Percentiles rank a stretch among this genome's conserved stretches.
Conservation (phyloP, 2,329 filamentous ascomycete genomes). For the Fusarium sulawesiense region DNA sequence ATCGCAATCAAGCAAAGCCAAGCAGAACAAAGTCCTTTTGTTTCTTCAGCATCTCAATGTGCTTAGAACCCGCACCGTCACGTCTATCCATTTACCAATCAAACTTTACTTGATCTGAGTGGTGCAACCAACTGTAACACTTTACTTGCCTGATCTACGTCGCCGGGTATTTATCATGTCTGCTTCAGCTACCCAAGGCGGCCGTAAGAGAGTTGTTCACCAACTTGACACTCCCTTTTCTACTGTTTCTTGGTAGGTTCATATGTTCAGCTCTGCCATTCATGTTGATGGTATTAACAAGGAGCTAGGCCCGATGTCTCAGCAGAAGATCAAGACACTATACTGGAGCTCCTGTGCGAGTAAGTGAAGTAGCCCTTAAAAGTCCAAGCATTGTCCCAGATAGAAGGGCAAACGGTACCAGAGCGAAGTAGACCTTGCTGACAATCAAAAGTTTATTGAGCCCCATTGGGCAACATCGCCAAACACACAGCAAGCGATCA, state of each 20-base stretch:
- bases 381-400: background rate
- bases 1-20: background rate
- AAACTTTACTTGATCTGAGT: background rate
- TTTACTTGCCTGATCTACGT: background rate
- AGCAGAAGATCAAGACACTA: slow-evolving; percentile 68
- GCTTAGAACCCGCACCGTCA: background rate
- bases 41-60: slow-evolving; percentile 7
- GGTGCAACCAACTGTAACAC: background rate
- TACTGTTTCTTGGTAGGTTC: slow-evolving; percentile 66
- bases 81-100: background rate
- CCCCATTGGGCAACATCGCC: slow-evolving; percentile 72
- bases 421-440: slow-evolving; percentile 8
- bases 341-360: slow-evolving; percentile 75
- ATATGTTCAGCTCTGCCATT: background rate
- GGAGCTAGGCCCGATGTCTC: slow-evolving; percentile 68
- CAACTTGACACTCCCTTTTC: slow-evolving; percentile 75
- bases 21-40: background rate
- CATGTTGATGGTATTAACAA: slow-evolving; percentile 7
- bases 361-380: slow-evolving; percentile 52
- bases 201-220: slow-evolving; percentile 69
- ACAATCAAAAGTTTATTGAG: slow-evolving; percentile 64
- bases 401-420: background rate
- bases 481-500: slow-evolving; percentile 64
- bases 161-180: slow-evolving; percentile 40
- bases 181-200: slow-evolving; percentile 33